phyloP scores from a whole-genome alignment of 495 filamentous ascomycete species.

The Hypoxylon cercidicola region DNA sequence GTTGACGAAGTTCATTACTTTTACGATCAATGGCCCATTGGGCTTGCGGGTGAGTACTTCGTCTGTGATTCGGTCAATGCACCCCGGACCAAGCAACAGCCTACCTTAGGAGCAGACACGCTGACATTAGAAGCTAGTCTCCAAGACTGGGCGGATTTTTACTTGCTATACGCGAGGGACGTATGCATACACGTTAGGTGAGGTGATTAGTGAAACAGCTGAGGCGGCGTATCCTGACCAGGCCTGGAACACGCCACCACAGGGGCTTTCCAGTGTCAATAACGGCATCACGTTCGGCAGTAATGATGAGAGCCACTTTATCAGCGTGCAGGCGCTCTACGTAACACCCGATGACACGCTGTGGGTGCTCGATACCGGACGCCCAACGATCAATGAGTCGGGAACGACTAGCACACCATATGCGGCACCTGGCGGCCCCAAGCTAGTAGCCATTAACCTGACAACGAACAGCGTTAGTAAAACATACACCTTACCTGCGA shows the following conservation, averaged over 20 bases:
- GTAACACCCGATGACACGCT: conserved; percentile 52
- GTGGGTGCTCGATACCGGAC: conserved; percentile 55
- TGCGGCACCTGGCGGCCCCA: conserved; percentile 53
- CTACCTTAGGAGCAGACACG: too few species aligned
- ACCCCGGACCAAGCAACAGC: too few species aligned
- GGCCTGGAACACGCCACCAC: conserved; percentile 47
- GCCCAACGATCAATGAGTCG: conserved; percentile 51
- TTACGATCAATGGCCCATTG: conserved; percentile 58
- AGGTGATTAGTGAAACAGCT: conserved; percentile 49
- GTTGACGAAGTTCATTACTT: conserved; percentile 55
- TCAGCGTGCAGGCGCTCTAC: conserved; percentile 54
- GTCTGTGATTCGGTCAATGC: too few species aligned
- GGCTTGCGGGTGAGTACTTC: conserved; percentile 23
- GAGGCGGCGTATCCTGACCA: conserved; percentile 50
- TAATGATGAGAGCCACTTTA: conserved; percentile 47
- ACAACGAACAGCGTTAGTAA: conserved; percentile 48
- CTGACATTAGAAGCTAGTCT: conserved; percentile 38
- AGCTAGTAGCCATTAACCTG: conserved; percentile 52
- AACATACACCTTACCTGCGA: conserved; percentile 50
- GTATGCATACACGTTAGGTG: conserved; percentile 49
- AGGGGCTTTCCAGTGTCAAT: conserved; percentile 42
- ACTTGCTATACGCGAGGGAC: conserved; percentile 51
- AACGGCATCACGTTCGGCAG: conserved; percentile 49
- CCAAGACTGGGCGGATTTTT: conserved; percentile 51
- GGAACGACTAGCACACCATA: conserved; percentile 50